These are phyloP conservation scores for Penicillium subrubescens DNA, from an alignment of 495 filamentous ascomycete species.

Conservation along the genomic window DNA sequence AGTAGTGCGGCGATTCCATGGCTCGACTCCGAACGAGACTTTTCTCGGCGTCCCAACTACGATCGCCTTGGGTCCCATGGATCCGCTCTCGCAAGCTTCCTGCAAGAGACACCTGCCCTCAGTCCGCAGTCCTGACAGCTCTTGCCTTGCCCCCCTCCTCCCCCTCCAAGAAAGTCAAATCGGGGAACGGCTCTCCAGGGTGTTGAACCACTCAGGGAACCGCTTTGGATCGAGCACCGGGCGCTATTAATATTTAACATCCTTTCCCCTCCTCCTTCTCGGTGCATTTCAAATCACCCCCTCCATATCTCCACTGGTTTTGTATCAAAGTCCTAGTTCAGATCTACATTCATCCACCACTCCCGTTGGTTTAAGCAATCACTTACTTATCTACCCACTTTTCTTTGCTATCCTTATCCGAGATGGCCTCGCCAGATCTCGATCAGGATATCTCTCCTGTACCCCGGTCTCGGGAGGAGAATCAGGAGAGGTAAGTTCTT, in stretches of 20 bases:
- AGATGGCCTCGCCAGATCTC: constrained; percentile 32
- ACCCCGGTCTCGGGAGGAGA: constrained; percentile 68
- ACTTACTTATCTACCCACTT: constrained; percentile 3
- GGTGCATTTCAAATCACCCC: not conserved
- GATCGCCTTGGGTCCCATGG: constrained; percentile 30
- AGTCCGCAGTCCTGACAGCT: constrained; percentile 20
- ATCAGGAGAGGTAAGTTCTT: constrained; percentile 76
- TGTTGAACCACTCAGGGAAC: not conserved
- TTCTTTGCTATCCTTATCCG: not conserved
- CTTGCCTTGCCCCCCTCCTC: constrained; percentile 1
- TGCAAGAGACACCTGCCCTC: not conserved
- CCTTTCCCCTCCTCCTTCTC: not conserved
- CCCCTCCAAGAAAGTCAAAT: constrained; percentile 4
- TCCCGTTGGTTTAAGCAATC: not conserved
- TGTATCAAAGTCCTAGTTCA: not conserved
- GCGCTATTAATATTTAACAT: constrained; percentile 8
- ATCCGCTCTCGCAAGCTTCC: constrained; percentile 19
- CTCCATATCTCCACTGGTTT: not conserved
- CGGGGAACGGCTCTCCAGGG: constrained; percentile 6
- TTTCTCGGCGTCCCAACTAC: constrained; percentile 27
- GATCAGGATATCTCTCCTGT: constrained; percentile 41
- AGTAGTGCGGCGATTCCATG: constrained; percentile 21
- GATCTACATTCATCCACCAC: not conserved
- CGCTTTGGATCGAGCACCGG: not conserved
- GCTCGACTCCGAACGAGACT: constrained; percentile 18